Base-by-base conservation (phyloP, 192 early-diverging fungal species). In the Coemansia sp. region DNA sequence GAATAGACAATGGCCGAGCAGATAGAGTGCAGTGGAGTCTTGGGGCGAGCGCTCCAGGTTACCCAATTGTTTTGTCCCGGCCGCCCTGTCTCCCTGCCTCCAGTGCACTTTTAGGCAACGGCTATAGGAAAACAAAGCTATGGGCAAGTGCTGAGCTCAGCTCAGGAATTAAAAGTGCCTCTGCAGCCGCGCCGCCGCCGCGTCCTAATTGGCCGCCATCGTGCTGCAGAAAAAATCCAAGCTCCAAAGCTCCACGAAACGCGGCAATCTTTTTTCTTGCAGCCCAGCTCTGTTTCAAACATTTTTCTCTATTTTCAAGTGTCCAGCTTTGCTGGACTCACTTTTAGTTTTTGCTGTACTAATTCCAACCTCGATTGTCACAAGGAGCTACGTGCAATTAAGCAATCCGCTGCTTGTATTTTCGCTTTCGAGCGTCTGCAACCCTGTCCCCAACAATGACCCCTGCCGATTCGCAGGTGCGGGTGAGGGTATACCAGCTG, bases 401-500 rank as follows among this genome's bases (percentile, higher is more conserved):
- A 7, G 47, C 47, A 49, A 49, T 49, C 47, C 47, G 47, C 47
- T 19, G n/a, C 17, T 17, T 49, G 47, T 17, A 7, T 49, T 49
- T 49, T 19, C 47, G 47, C 41, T n/a, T 43, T 41, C 38, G 59
- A 19, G 38, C 66, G 58, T 62, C 37, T 53, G 22, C 45, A 52
- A 22, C 52, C 59, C 51, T 21, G 48, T 64, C 21, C 39, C 21
- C n/a, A 37, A 65, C 59, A 57, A 82, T 76, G 75, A 53, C 69
- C 25, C 38, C 49, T 49, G 55, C 75, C 43, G 79, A 77, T 63
- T 71, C 71, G 67, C 71, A 81, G 64, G 77, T 81, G 74, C 85
- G 94, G 72, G 94, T 95, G 39, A 94, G 92, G 69, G 88, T 97
- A 39, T 97, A 94, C 76, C 87, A 87, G 60, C 83, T 94, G 37